phyloP scores from a whole-genome alignment of 768 basidiomycete species.

The Tylopilus sp. region DNA sequence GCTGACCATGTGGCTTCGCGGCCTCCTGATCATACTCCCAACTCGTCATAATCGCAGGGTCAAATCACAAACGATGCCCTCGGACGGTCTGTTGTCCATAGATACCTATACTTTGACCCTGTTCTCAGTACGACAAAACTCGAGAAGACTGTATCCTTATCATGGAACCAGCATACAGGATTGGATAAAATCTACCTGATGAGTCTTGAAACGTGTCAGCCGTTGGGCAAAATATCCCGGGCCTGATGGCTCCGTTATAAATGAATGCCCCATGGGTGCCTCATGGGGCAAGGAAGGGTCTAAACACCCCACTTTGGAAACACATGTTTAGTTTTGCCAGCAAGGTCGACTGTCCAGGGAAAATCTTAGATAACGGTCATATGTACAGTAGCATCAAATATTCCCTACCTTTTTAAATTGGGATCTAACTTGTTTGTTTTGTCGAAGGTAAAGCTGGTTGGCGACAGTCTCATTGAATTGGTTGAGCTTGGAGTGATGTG shows the following conservation, averaged over 20 bases:
- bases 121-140: slow-evolving; percentile 1
- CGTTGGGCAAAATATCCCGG: neutral
- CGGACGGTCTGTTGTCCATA: slow-evolving; percentile 6
- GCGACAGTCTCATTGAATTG: no score
- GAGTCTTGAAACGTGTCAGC: no score
- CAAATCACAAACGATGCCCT: slow-evolving; percentile 1
- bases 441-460: no score
- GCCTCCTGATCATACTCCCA: slow-evolving; percentile 1
- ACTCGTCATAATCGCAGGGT: slow-evolving; percentile 7
- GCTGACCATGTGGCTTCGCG: slow-evolving; percentile 18
- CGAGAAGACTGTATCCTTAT: no score
- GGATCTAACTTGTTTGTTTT: neutral
- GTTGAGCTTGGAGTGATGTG: neutral
- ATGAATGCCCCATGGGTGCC: slow-evolving; percentile 5
- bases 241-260: neutral
- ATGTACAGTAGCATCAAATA: neutral
- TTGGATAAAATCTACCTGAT: no score
- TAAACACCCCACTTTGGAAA: neutral
- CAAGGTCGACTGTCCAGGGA: neutral
- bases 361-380: neutral
- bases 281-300: slow-evolving; percentile 10
- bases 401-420: neutral
- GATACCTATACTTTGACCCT: neutral
- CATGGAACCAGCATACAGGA: no score
- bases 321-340: neutral